Percentiles rank a stretch among this genome's conserved stretches.
Conservation (phyloP, 108 stramenopile genomes). For the Skeletonema marinoi region DNA sequence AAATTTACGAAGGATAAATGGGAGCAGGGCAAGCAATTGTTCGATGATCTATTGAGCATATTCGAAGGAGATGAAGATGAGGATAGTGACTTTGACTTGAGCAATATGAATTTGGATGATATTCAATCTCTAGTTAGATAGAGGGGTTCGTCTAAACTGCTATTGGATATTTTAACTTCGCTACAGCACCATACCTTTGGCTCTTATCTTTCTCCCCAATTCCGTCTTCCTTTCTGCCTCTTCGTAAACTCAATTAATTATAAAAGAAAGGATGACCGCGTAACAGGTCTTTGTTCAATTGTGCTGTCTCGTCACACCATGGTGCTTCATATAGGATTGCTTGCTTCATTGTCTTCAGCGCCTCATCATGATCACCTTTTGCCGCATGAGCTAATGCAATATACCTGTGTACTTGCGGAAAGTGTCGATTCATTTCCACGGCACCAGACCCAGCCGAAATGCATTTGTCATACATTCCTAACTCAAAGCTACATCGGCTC, state of each 20-base stretch:
- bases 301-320: slow-evolving; percentile 44
- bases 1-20: slow-evolving; percentile 36
- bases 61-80: slow-evolving; percentile 33
- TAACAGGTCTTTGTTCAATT: slow-evolving; percentile 11
- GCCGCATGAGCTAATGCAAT: slow-evolving; percentile 49
- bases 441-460: slow-evolving; percentile 32
- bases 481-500: slow-evolving; percentile 37
- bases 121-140: slow-evolving; percentile 5
- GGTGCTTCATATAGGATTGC: slow-evolving; percentile 56
- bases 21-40: slow-evolving; percentile 27
- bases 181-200: too few species aligned
- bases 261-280: background rate
- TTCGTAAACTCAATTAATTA: too few species aligned
- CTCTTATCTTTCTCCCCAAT: too few species aligned
- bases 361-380: slow-evolving; percentile 28
- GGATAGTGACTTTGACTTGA: slow-evolving; percentile 27
- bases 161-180: too few species aligned
- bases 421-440: slow-evolving; percentile 57
- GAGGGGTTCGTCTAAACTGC: background rate
- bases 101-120: slow-evolving; percentile 17
- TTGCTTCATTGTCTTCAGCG: slow-evolving; percentile 36
- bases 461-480: slow-evolving; percentile 31
- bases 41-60: slow-evolving; percentile 32
- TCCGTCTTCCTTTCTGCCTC: too few species aligned
- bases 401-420: slow-evolving; percentile 58